phyloP scores from a whole-genome alignment of 2,329 filamentous ascomycete genomes.

The Neofusicoccum parvum region DNA sequence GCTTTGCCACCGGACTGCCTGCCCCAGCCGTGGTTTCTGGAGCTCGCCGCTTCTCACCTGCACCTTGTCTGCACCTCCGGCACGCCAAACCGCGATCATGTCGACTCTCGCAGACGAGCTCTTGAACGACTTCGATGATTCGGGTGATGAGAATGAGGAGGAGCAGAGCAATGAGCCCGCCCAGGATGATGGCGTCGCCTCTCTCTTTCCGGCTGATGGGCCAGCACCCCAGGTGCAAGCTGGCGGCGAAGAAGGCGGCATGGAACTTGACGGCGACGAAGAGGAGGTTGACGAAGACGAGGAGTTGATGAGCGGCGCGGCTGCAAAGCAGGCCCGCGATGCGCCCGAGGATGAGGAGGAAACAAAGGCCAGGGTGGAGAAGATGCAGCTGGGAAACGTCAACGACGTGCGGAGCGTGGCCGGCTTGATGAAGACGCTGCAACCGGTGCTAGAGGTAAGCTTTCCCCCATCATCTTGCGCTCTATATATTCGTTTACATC shows the following conservation, averaged over 20 bases:
- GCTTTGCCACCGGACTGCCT: background rate
- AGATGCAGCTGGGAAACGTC: constrained; percentile 73
- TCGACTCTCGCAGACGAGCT: constrained; percentile 91
- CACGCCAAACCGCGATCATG: constrained; percentile 50
- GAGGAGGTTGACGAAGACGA: constrained; percentile 65
- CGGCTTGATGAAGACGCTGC: constrained; percentile 76
- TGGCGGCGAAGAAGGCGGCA: constrained; percentile 34
- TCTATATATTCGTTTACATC: constrained; percentile 19
- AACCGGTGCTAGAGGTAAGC: constrained; percentile 72
- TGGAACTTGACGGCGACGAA: constrained; percentile 64
- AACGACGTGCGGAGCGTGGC: constrained; percentile 73
- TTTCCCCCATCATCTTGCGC: constrained; percentile 46
- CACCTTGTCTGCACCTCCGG: too few species aligned
- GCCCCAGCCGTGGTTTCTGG: background rate
- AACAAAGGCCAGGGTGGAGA: constrained; percentile 77
- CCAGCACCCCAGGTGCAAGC: constrained; percentile 28
- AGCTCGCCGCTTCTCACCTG: background rate
- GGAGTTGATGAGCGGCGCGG: constrained; percentile 53
- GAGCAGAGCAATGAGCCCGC: constrained; percentile 51
- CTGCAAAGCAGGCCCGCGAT: constrained; percentile 44
- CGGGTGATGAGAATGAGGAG: constrained; percentile 73
- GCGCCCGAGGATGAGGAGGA: constrained; percentile 66
- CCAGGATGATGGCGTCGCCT: constrained; percentile 35
- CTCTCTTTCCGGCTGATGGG: constrained; percentile 21
- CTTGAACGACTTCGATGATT: constrained; percentile 87